Conservation (phyloP, 352 stramenopile genomes). For the Discostella stelligera region DNA sequence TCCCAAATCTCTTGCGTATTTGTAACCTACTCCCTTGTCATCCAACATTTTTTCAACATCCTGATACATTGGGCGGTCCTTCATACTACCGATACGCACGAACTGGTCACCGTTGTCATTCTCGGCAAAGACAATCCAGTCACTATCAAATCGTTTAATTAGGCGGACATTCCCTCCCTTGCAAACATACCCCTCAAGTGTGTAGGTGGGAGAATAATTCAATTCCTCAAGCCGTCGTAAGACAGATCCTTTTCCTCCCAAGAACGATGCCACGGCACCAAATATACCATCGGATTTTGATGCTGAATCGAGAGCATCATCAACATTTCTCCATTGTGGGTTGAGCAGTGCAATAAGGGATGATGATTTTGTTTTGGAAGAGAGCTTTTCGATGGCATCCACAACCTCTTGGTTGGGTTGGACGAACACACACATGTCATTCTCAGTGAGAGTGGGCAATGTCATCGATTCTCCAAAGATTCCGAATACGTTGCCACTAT, state of each 20-base stretch:
- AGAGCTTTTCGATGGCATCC: conserved; percentile 61
- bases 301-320: conserved; percentile 78
- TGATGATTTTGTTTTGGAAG: conserved; percentile 32
- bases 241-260: conserved; percentile 78
- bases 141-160: conserved; percentile 75
- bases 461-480: conserved; percentile 28
- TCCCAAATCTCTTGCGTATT: conserved; percentile 80
- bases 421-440: conserved; percentile 73
- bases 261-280: conserved; percentile 72
- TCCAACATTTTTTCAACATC: conserved; percentile 81
- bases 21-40: conserved; percentile 71
- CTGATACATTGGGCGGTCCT: conserved; percentile 72
- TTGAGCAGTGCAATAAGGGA: conserved; percentile 75
- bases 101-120: conserved; percentile 72
- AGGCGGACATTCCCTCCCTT: conserved; percentile 77
- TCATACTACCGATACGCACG: conserved; percentile 56
- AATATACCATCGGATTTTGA: conserved; percentile 63
- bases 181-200: conserved; percentile 80
- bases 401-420: conserved; percentile 77
- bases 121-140: conserved; percentile 79
- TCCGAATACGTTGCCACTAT: conserved; percentile 1
- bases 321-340: conserved; percentile 80
- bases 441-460: conserved; percentile 41
- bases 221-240: conserved; percentile 63
- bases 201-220: conserved; percentile 66